Base-by-base conservation (phyloP, 371 early-diverging fungal genomes). In the Dichotomocladium elegans region DNA sequence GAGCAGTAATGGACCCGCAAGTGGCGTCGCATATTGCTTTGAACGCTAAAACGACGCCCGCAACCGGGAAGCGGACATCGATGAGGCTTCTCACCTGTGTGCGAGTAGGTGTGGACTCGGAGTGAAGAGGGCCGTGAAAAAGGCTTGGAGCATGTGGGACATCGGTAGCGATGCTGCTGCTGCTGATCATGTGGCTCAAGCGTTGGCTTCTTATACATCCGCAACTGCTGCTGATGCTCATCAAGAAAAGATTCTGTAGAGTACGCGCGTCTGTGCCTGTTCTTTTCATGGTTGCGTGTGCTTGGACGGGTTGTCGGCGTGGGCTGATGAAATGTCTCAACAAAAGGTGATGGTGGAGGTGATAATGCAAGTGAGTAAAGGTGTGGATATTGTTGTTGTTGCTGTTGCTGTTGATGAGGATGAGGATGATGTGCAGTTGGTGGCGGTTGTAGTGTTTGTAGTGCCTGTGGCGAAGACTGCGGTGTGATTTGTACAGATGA, bases 1-100 rank as follows among this genome's bases (percentile, higher is more conserved):
- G 26, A 24, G 45, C 50, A 57, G 26, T 49, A 49, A 51, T 75
- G 76, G 3, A 75, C 70, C 19, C 72, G 60, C 28, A 75, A 43
- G 55, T 90, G 90, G n/a, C 90, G 79, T 15, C 85, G 80, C 79
- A 87, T 61, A 50, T 90, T 90, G 61, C 85, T 84, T 47, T 77
- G 72, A 1, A 88, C 89, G 4, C 86, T 83, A 51, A 90, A 90
- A 27, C 70, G 69, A 41, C 81, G 76, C 8, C 75, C 76, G 61
- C 90, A 90, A 1, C 82, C 85, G 34, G 68, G 66, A 27, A 66
- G 73, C 0, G 62, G 60, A 57, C 89, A 89, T 31, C 62, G 72
- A 63, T 78, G 80, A 4, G 89, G 89, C 51, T 80, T 79, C 55
- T 88, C 88, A 6, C 88, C 87, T 1, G 89, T 87, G 53, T 89